Conservation (phyloP, 257 asterid genomes). For the Misopates orontium region DNA sequence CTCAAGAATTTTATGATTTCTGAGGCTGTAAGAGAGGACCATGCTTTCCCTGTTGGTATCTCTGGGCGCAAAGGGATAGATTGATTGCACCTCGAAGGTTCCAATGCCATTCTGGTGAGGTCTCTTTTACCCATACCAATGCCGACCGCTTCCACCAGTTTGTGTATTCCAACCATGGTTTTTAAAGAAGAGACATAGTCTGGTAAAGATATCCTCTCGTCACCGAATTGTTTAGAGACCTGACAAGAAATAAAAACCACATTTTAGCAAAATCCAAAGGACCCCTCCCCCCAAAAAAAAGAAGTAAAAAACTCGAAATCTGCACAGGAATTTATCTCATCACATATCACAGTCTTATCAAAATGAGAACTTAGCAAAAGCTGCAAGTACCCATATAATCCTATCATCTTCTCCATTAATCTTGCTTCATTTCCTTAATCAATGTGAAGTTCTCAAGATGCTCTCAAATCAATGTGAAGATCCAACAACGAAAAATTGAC, state of each 20-base stretch:
- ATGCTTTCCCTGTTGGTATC: constrained; percentile 75
- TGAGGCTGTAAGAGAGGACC: constrained; percentile 53
- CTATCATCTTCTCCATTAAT: neutral
- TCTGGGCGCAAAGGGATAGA: constrained; percentile 46
- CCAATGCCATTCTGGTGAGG: constrained; percentile 55
- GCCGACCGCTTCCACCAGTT: constrained; percentile 67
- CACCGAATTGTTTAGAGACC: constrained; percentile 54
- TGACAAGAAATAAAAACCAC: constrained; percentile 28
- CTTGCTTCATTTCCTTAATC: too few species aligned
- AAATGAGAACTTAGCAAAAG: neutral
- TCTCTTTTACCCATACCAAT: constrained; percentile 64
- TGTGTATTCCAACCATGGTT: constrained; percentile 50
- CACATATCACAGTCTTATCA: neutral
- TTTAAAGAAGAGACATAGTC: constrained; percentile 62
- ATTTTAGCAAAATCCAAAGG: constrained; percentile 5
- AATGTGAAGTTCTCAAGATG: too few species aligned
- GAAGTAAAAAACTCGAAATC: neutral
- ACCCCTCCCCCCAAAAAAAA: neutral
- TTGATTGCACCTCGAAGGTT: constrained; percentile 47
- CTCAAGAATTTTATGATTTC: constrained; percentile 65
- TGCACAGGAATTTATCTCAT: neutral
- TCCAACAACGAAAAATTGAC: too few species aligned
- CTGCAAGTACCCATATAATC: neutral
- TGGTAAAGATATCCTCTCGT: constrained; percentile 46
- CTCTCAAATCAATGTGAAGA: too few species aligned